Conservation (phyloP, 208 protist genomes). For the Acanthamoeba royreba region DNA sequence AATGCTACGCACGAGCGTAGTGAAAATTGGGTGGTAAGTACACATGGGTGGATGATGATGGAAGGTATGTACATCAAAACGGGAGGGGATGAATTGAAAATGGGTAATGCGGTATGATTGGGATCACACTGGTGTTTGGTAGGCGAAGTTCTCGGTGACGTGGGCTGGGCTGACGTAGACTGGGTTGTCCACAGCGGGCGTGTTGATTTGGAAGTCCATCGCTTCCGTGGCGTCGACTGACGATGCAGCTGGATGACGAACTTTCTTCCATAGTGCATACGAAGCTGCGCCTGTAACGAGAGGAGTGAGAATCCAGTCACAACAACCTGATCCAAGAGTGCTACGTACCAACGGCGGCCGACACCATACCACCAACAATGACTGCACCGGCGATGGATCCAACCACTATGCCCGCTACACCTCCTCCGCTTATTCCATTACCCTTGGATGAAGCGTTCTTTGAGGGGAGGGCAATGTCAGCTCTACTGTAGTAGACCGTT, state of each 20-base stretch:
- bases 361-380: background rate
- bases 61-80: too few relatives aligned
- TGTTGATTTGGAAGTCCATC: background rate
- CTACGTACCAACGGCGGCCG: background rate
- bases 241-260: background rate
- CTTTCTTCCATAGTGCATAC: background rate
- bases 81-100: too few relatives aligned
- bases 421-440: background rate
- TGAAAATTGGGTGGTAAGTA: too few relatives aligned
- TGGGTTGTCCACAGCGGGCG: background rate
- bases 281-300: background rate
- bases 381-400: background rate
- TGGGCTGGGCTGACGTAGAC: background rate
- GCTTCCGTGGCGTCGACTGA: background rate
- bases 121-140: background rate
- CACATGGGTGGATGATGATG: too few relatives aligned
- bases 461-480: background rate
- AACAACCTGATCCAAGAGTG: background rate
- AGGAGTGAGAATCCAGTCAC: background rate
- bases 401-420: background rate
- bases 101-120: too few relatives aligned
- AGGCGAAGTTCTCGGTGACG: background rate
- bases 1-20: too few relatives aligned
- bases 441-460: background rate
- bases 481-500: background rate